Base-by-base conservation (phyloP, 495 filamentous ascomycete genomes). In the Trichoderma reesei region DNA sequence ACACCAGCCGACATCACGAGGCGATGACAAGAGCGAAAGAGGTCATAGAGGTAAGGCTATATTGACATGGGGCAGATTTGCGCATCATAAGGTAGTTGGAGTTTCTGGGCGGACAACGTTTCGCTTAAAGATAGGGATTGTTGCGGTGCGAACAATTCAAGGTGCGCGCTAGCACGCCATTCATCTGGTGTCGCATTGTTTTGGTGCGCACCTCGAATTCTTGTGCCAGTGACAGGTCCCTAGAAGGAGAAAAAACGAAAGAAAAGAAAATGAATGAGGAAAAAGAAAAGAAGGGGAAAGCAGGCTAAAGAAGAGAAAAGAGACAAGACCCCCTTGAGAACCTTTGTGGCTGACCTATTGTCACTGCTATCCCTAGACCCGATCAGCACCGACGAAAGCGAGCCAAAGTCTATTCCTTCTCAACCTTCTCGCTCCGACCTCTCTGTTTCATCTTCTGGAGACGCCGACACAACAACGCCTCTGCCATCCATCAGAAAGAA, bases 1-100 rank as follows among this genome's bases (percentile, higher is more conserved):
- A 59, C 63, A 70, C 64, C 79, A 82, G 65, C 71, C 68, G 41
- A 78, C 78, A 76, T 77, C 78, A 46, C 74, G 75, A 63, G 78
- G 75, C 37, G 67, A 70, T 41, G 77, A 80, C 60, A 68, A 70
- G n/a, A n/a, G 13, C 9, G 41, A 41, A 13, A 44, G 6, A 26
- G 36, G 59, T 20, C 59, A 38, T 8, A 41, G 31, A 71, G 78
- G 79, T 81, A 73, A 62, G 76, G 26, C 31, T 56, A 18, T 3
- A 48, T 26, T 26, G 26, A 26, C 26, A 26, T 26, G 1, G 26
- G 26, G 1, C 1, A 26, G 26, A 26, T 26, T 1, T 26, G 26
- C 26, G 26, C 26, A 26, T 26, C 26, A 26, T 26, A 1, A 26
- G 26, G 26, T 26, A 26, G 26, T 26, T 26, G 26, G 26, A 26